Conservation (phyloP, 2,329 filamentous ascomycete genomes). For the Camptophora hylomeconis region DNA sequence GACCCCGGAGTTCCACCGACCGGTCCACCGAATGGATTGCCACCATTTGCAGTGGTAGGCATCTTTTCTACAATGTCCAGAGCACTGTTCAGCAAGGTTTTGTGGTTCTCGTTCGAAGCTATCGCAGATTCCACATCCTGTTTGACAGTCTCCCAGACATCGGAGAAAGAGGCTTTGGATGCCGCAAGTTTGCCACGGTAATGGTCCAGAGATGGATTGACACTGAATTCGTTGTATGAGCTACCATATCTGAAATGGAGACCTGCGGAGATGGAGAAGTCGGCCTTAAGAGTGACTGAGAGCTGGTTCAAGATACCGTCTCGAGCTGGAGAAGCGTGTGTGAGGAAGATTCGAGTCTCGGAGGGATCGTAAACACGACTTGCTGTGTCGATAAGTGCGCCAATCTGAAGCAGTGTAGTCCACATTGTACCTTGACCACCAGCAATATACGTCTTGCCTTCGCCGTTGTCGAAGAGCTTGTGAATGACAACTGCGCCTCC, state of each 20-base stretch:
- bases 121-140: constrained; percentile 91
- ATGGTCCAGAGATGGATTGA: constrained; percentile 94
- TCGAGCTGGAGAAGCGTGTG: constrained; percentile 88
- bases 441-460: constrained; percentile 93
- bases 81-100: constrained; percentile 81
- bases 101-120: constrained; percentile 82
- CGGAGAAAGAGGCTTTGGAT: constrained; percentile 96
- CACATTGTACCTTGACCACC: constrained; percentile 99
- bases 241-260: constrained; percentile 97
- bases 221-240: constrained; percentile 99
- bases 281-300: constrained; percentile 90
- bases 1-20: constrained; percentile 55
- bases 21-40: constrained; percentile 90
- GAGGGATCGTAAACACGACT: constrained; percentile 97
- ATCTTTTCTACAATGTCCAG: constrained; percentile 95
- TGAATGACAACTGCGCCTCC: constrained; percentile 98
- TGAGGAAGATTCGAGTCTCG: constrained; percentile 92
- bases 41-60: constrained; percentile 86
- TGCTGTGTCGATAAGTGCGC: constrained; percentile 91
- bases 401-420: constrained; percentile 97
- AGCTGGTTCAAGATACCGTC: constrained; percentile 96
- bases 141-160: constrained; percentile 98
- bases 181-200: constrained; percentile 97
- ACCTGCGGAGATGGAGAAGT: constrained; percentile 95
- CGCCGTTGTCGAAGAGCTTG: constrained; percentile 97